Evolutionary conservation across 2,329 filamentous ascomycete species (phyloP), one percentile per base, ranked within the genome.

Genomic region (Apiospora kogelbergensis): DNA sequence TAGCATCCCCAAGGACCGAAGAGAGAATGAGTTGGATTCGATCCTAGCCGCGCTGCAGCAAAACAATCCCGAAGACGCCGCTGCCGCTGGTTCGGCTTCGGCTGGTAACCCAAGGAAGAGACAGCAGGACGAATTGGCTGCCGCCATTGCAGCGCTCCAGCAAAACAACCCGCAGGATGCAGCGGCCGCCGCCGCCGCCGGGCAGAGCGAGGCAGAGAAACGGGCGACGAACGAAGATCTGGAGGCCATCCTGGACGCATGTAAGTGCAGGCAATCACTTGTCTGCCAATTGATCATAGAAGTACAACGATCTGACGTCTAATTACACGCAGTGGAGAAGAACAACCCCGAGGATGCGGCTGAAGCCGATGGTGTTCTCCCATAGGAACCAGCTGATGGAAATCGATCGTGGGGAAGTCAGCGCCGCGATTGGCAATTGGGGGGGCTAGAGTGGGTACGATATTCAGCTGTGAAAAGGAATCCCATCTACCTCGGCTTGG

Each of bases 11-110:
- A 48, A 30, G 17, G 26, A 41, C 41, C 40, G 40, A 2, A 42
- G 33, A 5, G 33, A 22, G n/a, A 45, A 17, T 10, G 65, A 66
- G 13, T 17, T 66, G 1, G 45, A 44, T 6, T 7, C 65, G 22
- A 41, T 53, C 33, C 65, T 66, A 1, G 65, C 42, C 4, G 65
- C 65, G 15, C 44, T 66, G 33, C 42, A 17, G 22, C 22, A 66
- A 15, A 66, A 66, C 33, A 66, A 37, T 26, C 65, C 65, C 42
- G 65, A 53, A 22, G 65, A 66, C n/a, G 65, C 65, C 42, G 65
- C 65, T 7, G 65, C 65, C 7, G 64, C 64, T 6, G 6, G 13
- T 20, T 26, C 57, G 17, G 41, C 37, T 11, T 44, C 63, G 60
- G 11, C 4, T 10, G n/a, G 60, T 11, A 41, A 44, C n/a, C 37